Evolutionary conservation across 371 early-diverging fungal species (phyloP), one percentile per base, ranked within the genome.

Genomic region (Mucor circinelloides): DNA sequence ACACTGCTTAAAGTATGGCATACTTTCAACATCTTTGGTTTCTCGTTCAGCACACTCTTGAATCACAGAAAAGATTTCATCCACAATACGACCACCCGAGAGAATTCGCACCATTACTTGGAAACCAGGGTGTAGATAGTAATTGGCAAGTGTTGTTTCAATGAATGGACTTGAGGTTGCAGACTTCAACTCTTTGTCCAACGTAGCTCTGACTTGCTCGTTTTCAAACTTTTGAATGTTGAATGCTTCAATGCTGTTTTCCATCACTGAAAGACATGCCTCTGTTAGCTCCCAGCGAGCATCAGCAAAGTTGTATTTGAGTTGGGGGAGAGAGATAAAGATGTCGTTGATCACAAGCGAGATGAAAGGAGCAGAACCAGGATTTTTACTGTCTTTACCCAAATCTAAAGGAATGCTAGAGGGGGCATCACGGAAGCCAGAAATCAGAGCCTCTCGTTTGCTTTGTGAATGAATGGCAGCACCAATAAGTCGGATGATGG

Each of bases 231-330:
- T 69, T 21, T 70, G 65, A 28, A 91, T 69, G 60, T 95, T 90
- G 72, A 96, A 91, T 0, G 91, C 87, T n/a, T 79, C 75, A 23
- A 97, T 73, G 66, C 93, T 89, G 68, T 88, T 87, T 73, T 95
- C 95, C 46, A 96, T 77, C 19, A 94, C 79, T 15, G 76, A 78
- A n/a, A 97, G 79, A 60, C 93, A 93, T 2, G 83, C 80, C 32
- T 89, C 90, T 19, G 88, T 81, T 23, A 97, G 87, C 25, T 84
- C 80, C 95, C 95, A 96, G 67, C 87, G 84, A 69, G 95, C 93
- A 19, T 77, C 85, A 3, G 89, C 66, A 61, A 87, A 79, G n/a
- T 76, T 74, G 64, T 93, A 96, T 4, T 85, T 73, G 28, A 95
- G 87, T 34, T 72, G 77, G 3, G 85, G 81, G 5, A 91, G 83